Conservation (phyloP, 495 filamentous ascomycete species). For the Amphirosellinia nigrospora region DNA sequence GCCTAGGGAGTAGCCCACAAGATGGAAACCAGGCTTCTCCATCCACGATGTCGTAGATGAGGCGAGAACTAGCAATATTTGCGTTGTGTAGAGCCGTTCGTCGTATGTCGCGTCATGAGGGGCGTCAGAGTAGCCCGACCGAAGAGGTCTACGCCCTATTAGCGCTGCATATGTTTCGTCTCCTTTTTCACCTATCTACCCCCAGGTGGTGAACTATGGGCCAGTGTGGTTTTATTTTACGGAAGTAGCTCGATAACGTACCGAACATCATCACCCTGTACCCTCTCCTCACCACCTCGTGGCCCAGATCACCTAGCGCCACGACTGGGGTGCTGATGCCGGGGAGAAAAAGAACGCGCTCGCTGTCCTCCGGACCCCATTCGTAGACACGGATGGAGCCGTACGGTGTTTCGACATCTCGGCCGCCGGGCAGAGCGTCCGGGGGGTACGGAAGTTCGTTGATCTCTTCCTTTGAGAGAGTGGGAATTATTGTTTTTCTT, state of each 20-base stretch:
- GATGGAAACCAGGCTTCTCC: constrained; percentile 63
- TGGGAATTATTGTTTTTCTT: constrained; percentile 31
- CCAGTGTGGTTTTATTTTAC: not conserved
- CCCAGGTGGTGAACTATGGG: not conserved
- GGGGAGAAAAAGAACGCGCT: constrained; percentile 73
- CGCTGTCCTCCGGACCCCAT: constrained; percentile 72
- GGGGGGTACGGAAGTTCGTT: constrained; percentile 68
- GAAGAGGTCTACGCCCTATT: constrained; percentile 63
- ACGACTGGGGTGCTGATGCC: constrained; percentile 75
- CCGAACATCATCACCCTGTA: constrained; percentile 77
- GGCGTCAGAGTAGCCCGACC: constrained; percentile 76
- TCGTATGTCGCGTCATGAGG: constrained; percentile 74
- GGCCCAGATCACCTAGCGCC: constrained; percentile 63
- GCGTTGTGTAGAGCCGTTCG: constrained; percentile 71
- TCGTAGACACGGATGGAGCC: constrained; percentile 76
- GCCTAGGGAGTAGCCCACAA: constrained; percentile 86
- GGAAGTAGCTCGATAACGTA: constrained; percentile 38
- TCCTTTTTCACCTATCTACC: not conserved
- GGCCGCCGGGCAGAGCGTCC: constrained; percentile 72
- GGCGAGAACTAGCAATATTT: constrained; percentile 73
- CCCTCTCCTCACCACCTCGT: constrained; percentile 66
- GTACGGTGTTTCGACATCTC: constrained; percentile 74
- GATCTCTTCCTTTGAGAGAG: constrained; percentile 46
- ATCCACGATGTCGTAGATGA: constrained; percentile 76
- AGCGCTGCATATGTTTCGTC: not conserved